Conservation (phyloP, 2,329 filamentous ascomycete species). For the Nemania sp. region DNA sequence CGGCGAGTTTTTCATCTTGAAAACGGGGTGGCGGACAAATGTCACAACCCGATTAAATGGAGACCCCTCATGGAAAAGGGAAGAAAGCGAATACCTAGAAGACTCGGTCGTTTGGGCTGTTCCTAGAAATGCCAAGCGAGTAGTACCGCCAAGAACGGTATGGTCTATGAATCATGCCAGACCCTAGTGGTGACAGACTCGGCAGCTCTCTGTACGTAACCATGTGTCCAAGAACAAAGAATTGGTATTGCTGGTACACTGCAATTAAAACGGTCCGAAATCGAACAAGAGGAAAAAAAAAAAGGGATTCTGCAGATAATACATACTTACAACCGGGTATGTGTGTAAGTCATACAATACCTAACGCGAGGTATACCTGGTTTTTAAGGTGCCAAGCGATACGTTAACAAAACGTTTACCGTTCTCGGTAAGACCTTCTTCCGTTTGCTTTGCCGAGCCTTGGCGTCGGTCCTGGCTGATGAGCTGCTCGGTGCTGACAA, state of each 20-base stretch:
- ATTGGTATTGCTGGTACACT: not conserved
- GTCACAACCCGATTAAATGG: slow-evolving; percentile 33
- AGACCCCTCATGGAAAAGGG: slow-evolving; percentile 6
- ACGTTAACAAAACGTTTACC: no score
- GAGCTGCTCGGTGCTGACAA: slow-evolving; percentile 2
- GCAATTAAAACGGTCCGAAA: no score
- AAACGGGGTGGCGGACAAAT: slow-evolving; percentile 33
- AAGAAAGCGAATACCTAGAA: slow-evolving; percentile 1
- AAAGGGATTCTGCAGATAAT: not conserved
- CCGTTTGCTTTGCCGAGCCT: no score
- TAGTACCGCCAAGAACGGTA: not conserved
- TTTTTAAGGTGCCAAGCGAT: no score
- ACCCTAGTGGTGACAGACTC: slow-evolving; percentile 1
- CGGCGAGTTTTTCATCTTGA: slow-evolving; percentile 1
- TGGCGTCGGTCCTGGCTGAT: not conserved
- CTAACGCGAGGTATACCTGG: no score
- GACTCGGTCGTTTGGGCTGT: not conserved
- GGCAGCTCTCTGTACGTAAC: not conserved
- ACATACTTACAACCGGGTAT: not conserved
- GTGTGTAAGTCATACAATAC: slow-evolving; percentile 1
- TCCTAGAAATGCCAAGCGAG: not conserved
- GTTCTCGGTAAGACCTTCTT: no score
- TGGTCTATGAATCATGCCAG: not conserved
- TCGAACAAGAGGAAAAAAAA: not conserved
- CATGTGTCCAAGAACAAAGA: not conserved